Percentiles rank a stretch among this genome's conserved stretches.
Evolutionary conservation across 164 flowering plant genomes (phyloP).

Genomic region (Euptelea pleiosperma): DNA sequence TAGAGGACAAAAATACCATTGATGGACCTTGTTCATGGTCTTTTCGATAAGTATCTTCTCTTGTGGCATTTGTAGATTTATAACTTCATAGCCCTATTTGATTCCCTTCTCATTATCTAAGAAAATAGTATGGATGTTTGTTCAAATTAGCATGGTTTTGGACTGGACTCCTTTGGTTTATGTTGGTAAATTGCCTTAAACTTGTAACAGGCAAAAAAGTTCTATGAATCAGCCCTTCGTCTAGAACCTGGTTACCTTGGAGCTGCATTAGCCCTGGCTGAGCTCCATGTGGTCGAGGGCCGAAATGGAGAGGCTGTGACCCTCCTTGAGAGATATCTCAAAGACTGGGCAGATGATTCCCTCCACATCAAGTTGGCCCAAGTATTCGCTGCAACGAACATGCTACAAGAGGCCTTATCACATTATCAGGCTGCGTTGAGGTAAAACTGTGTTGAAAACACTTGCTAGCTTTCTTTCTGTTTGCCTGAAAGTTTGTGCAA

Average conservation of each 20-base stretch:
- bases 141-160: not conserved
- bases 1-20: no score
- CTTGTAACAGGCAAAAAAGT: conserved; percentile 75
- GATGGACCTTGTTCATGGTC: no score
- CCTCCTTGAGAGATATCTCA: conserved; percentile 81
- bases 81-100: no score
- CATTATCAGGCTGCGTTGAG: conserved; percentile 94
- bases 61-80: no score
- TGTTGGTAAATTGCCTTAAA: not conserved
- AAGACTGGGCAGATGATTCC: conserved; percentile 94
- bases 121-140: no score
- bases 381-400: conserved; percentile 80
- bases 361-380: conserved; percentile 93
- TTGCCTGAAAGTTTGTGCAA: not conserved
- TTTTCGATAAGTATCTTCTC: no score
- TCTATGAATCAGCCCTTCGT: conserved; percentile 94
- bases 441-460: conserved; percentile 28
- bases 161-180: not conserved
- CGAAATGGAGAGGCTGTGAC: conserved; percentile 82
- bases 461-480: no score
- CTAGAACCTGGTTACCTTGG: conserved; percentile 94
- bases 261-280: conserved; percentile 93
- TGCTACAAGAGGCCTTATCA: conserved; percentile 84
- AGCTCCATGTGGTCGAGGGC: conserved; percentile 89
- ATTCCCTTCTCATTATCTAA: no score